phyloP scores from a whole-genome alignment of 2,329 filamentous ascomycete genomes.

The Diaporthe batatas region DNA sequence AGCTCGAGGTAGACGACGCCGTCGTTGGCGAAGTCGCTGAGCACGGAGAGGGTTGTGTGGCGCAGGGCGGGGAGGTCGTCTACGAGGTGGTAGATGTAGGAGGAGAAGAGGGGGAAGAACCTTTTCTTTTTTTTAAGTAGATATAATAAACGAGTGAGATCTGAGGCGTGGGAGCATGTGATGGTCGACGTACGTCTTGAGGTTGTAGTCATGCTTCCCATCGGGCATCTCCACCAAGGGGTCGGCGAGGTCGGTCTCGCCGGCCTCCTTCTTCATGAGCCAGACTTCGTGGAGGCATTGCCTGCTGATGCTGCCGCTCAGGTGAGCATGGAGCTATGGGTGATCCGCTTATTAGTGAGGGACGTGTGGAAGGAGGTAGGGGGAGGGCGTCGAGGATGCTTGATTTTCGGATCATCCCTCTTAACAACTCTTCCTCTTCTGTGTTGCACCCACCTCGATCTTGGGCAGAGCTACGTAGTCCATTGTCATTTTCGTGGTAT shows the following conservation, averaged over 20 bases:
- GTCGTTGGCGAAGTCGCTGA: conserved; percentile 75
- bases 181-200: conserved; percentile 69
- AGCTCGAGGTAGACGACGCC: conserved; percentile 84
- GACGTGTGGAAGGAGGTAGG: conserved; percentile 6
- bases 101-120: conserved; percentile 84
- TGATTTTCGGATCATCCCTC: background rate
- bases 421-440: background rate
- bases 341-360: background rate
- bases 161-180: background rate
- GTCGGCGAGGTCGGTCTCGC: conserved; percentile 71
- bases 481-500: conserved; percentile 44
- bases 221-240: conserved; percentile 77
- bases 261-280: conserved; percentile 68
- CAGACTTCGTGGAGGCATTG: conserved; percentile 82
- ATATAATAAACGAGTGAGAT: conserved; percentile 40
- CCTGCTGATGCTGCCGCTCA: conserved; percentile 82
- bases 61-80: conserved; percentile 71
- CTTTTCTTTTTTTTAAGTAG: conserved; percentile 53
- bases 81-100: conserved; percentile 83
- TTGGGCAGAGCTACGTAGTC: conserved; percentile 66
- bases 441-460: conserved; percentile 61
- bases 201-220: conserved; percentile 78
- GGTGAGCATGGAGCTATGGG: conserved; percentile 80
- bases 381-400: conserved; percentile 8
- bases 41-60: conserved; percentile 74